Percentiles rank a stretch among this genome's conserved stretches.
Conservation (phyloP, 2,329 filamentous ascomycete genomes). For the Pleurostoma richardsiae region DNA sequence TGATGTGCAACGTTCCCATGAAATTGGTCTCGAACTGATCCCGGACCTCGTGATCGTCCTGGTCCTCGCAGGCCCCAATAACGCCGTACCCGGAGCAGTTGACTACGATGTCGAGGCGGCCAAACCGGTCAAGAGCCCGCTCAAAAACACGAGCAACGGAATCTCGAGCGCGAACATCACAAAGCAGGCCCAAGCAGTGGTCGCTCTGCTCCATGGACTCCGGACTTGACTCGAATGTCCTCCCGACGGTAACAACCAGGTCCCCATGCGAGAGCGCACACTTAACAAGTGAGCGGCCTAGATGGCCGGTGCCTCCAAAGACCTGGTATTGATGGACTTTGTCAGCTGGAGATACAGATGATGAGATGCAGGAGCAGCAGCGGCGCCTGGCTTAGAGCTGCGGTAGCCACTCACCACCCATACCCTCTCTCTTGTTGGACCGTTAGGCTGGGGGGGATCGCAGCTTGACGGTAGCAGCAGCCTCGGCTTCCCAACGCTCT, state of each 20-base stretch:
- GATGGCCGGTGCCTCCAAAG: conserved; percentile 95
- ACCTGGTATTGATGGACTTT: conserved; percentile 45
- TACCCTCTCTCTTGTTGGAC: conserved; percentile 69
- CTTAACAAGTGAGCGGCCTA: conserved; percentile 86
- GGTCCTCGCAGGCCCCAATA: conserved; percentile 92
- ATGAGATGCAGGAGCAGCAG: conserved; percentile 1
- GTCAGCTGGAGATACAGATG: neutral
- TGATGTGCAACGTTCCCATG: conserved; percentile 89
- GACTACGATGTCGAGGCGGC: conserved; percentile 79
- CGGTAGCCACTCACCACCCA: conserved; percentile 67
- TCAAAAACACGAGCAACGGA: conserved; percentile 72
- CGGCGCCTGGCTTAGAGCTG: neutral
- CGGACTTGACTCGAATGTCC: conserved; percentile 69
- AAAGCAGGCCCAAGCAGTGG: conserved; percentile 76
- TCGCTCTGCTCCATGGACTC: conserved; percentile 68
- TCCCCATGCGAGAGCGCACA: conserved; percentile 76
- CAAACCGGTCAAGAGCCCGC: conserved; percentile 67
- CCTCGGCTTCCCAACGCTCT: conserved; percentile 24
- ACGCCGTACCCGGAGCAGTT: conserved; percentile 96
- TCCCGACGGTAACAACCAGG: conserved; percentile 79
- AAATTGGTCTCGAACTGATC: conserved; percentile 99
- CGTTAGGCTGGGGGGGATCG: conserved; percentile 70
- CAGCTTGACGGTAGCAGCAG: conserved; percentile 75
- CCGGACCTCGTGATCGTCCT: conserved; percentile 89
- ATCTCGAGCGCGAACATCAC: conserved; percentile 79